Base-by-base conservation (phyloP, 2,329 filamentous ascomycete genomes). In the Fusarium humuli region DNA sequence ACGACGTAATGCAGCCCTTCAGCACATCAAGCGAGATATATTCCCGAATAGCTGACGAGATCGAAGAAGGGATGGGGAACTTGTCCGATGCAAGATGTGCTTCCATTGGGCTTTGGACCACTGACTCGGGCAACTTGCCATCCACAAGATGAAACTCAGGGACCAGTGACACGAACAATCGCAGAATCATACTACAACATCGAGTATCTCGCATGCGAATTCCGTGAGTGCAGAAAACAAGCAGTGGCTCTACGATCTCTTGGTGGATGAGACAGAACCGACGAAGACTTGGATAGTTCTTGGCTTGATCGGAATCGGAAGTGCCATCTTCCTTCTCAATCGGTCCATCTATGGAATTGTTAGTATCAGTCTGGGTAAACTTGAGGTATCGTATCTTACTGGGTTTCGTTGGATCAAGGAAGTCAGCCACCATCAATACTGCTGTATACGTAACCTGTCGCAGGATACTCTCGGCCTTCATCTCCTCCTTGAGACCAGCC, bases 391-490 rank as follows among this genome's bases (percentile, higher is more conserved):
- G 84, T 81, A 46, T n/a, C 85, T 82, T 84, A 91, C 89, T 90
- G 78, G 81, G 85, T 81, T 88, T 83, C 50, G 86, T 85, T 16
- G 94, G 92, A 77, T 97, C 94, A 23, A 99, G 85, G 73, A 98
- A 90, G 72, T 94, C 92, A 10, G 94, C 93, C 68, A 98, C 92
- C 86, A 98, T 94, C 73, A 96, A 91, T 30, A 98, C 94, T 2
- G 94, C 93, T 6, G 94, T 94, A 79, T 97, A 96, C 0, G 95
- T 98, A 52, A 98, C 86, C 78, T 98, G 94, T 22, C 96, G 90
- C 47, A 99, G 83, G 30, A 99, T 97, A 76, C 95, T 98, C 79
- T 99, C 96, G 9, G 93, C 91, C 81, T 98, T 97, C 96, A 99
- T 99, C 82, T 99, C 96, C 72, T 98, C 94, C 2, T 92, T 93